Evolutionary conservation across 768 basidiomycete species (phyloP), one percentile per base, ranked within the genome.

Genomic region (Candolleomyces aberdarensis): DNA sequence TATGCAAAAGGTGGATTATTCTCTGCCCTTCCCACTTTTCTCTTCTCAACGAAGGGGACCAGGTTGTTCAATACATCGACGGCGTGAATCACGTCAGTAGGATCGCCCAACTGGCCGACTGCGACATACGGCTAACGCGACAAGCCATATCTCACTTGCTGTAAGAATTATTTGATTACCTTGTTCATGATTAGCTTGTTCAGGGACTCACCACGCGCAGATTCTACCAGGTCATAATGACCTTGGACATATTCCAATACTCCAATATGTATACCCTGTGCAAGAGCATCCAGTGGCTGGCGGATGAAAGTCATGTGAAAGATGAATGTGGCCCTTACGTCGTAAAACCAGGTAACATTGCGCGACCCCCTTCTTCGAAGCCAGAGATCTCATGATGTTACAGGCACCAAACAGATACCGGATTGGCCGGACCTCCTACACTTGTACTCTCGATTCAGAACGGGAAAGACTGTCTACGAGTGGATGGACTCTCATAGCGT

Each of bases 161-260:
- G 94, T 97, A 66, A 75, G 90, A 49, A 19, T 13, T 3, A 17
- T 58, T n/a, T 48, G 36, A 26, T 50, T 11, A 17, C 10, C 8
- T 47, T 62, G 29, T 56, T 67, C n/a, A 43, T 48, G 36, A 26
- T 50, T 11, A 17, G 14, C 8, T 47, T 62, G 29, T 56, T 67
- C 55, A 68, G 26, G n/a, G 41, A 47, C 50, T 36, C 58, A 3
- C 59, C 7, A 3, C 6, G 20, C n/a, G 22, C 49, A 96, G 94
- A 48, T 97, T 94, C 69, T 98, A 98, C 71, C 94, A 97, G 76
- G 94, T 96, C 46, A 87, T 97, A 64, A 94, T 98, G 91, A 91
- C 88, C 63, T 86, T 96, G 58, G 97, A 99, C 75, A 93, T 98
- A 48, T 99, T 99, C 72, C 96, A 97, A 72, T 96, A 90, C 72